Base-by-base conservation (phyloP, 345 rosid genomes). In the Ceriops zippeliana region DNA sequence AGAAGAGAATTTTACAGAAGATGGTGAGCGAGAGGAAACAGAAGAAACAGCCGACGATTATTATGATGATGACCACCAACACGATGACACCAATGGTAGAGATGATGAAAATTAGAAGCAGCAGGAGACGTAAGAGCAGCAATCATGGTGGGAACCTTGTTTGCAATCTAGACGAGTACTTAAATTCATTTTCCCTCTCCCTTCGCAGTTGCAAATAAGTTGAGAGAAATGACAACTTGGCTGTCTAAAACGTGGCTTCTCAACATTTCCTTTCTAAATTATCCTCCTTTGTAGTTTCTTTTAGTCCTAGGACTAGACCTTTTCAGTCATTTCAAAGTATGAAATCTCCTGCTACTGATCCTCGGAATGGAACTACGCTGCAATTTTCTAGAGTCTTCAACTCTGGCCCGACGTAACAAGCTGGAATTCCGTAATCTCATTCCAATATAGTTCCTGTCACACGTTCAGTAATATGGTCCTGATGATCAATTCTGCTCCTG, bases 21-120 rank as follows among this genome's bases (percentile, higher is more conserved):
- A 63, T 32, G 74, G 62, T 5, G 66, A 74, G 11, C 73, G 76
- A 8, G 78, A 76, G 9, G 78, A 56, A 27, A 56, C 28, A 11
- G 16, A 56, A 10, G 16, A 9, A 56, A 24, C 6, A 24, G 54
- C 26, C 51, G n/a, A 20, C 30, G 4, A n/a, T 35, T 28, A 54
- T 37, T 52, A 24, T 0, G 52, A 64, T 4, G 32, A 21, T 20
- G 34, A 42, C 37, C 1, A 7, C 49, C 17, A 15, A 17, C 15
- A 0, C 5, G 16, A 42, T 42, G 49, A 42, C 49, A 13, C 17
- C 17, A 42, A 13, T 4, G 27, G 58, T 38, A 53, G 52, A 5
- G 47, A 16, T 57, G 58, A 26, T 17, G 26, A 67, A 38, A 19
- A 27, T 19, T 21, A 46, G 31, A 49, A 47, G 30, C 38, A 21